Conservation (phyloP, 1,139 yeast genomes). For the Wickerhamiella infanticola region DNA sequence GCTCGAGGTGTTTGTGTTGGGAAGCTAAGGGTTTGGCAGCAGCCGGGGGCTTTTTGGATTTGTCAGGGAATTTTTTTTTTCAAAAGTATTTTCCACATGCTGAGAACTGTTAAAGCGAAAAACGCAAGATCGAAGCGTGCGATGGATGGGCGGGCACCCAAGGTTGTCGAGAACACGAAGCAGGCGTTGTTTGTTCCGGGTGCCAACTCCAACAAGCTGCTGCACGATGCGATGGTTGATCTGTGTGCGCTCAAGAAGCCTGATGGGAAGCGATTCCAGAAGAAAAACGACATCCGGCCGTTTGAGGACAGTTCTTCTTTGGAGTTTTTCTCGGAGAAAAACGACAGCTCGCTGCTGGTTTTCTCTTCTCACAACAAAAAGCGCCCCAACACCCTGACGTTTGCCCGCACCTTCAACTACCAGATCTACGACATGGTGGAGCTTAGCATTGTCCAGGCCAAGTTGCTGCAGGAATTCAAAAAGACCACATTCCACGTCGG, state of each 20-base stretch:
- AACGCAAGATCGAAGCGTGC: conserved; percentile 96
- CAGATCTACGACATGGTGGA: conserved; percentile 92
- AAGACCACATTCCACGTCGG: conserved; percentile 75
- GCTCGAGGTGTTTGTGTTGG: not conserved
- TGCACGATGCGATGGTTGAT: conserved; percentile 85
- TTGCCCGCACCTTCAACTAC: conserved; percentile 77
- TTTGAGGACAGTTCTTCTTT: conserved; percentile 80
- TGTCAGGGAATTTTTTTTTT: conserved; percentile 3
- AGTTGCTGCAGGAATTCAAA: conserved; percentile 59
- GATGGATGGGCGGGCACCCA: conserved; percentile 74
- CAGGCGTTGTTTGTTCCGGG: conserved; percentile 89
- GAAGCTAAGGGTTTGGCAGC: not conserved
- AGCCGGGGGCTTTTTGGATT: not conserved
- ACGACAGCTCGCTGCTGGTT: conserved; percentile 79
- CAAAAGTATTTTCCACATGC: conserved; percentile 8
- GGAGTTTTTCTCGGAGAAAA: conserved; percentile 89
- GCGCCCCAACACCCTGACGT: conserved; percentile 82
- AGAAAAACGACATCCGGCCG: conserved; percentile 80
- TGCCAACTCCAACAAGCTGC: conserved; percentile 55
- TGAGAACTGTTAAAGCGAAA: conserved; percentile 46
- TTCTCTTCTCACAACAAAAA: conserved; percentile 73
- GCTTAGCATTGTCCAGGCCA: conserved; percentile 48
- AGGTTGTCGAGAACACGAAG: conserved; percentile 78
- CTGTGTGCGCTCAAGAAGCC: conserved; percentile 88
- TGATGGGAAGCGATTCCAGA: conserved; percentile 66